Evolutionary conservation across 441 rosid species (phyloP).

Genomic region (Populus tomentosa): DNA sequence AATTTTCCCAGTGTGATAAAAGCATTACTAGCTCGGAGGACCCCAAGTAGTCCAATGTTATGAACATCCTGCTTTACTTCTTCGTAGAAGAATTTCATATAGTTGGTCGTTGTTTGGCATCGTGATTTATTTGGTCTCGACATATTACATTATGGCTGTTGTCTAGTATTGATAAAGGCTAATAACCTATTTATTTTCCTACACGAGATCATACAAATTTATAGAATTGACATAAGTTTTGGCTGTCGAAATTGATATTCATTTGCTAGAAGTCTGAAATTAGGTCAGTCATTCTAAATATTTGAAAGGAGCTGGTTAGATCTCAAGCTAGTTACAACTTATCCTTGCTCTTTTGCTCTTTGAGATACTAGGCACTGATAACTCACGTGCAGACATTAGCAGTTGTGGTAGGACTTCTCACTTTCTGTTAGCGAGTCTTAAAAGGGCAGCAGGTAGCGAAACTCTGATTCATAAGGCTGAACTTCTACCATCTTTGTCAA

Average conservation of each 20-base stretch:
- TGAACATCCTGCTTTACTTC: background rate
- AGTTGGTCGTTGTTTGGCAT: background rate
- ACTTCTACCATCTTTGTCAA: constrained; percentile 52
- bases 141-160: background rate
- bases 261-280: background rate
- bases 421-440: constrained; percentile 15
- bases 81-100: background rate
- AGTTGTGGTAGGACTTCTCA: background rate
- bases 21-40: background rate
- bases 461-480: constrained; percentile 74
- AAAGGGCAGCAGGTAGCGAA: constrained; percentile 65
- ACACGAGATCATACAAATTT: background rate
- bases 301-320: background rate
- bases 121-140: background rate
- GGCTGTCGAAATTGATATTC: background rate
- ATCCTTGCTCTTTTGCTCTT: background rate
- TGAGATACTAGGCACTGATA: background rate
- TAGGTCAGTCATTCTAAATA: background rate
- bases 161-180: background rate
- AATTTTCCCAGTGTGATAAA: background rate
- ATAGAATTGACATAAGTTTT: background rate
- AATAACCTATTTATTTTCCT: background rate
- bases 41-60: background rate
- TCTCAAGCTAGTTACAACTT: background rate
- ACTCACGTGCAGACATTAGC: background rate